Evolutionary conservation across 495 filamentous ascomycete genomes (phyloP).

Genomic region (Oidiodendron maius): DNA sequence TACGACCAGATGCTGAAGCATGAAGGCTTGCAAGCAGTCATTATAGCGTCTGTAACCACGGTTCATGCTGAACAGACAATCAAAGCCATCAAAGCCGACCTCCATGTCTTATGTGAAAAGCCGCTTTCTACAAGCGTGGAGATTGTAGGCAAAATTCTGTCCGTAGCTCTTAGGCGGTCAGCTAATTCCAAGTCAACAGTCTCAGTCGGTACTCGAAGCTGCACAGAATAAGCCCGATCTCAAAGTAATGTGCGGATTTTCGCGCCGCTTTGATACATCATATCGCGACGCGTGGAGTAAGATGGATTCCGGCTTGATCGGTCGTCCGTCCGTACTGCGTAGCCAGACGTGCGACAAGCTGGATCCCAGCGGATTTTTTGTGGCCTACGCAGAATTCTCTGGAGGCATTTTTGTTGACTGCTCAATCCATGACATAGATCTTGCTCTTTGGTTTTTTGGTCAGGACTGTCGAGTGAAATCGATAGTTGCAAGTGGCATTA

Average conservation of each 20-base stretch:
- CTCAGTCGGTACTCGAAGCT: constrained; percentile 33
- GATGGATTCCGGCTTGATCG: background rate
- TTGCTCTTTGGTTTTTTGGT: constrained; percentile 37
- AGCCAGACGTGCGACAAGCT: constrained; percentile 38
- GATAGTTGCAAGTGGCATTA: constrained; percentile 19
- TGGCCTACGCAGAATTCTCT: constrained; percentile 32
- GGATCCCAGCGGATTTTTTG: constrained; percentile 40
- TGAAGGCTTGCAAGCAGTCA: constrained; percentile 43
- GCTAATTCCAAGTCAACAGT: constrained; percentile 9
- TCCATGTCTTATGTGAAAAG: constrained; percentile 38
- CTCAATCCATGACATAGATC: constrained; percentile 42
- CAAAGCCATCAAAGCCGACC: constrained; percentile 28
- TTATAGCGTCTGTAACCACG: constrained; percentile 43
- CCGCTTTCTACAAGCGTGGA: constrained; percentile 29
- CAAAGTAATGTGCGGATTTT: constrained; percentile 36
- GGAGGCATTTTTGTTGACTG: constrained; percentile 44
- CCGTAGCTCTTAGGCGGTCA: background rate
- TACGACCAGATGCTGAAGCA: constrained; percentile 51
- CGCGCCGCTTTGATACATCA: constrained; percentile 33
- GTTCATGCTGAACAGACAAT: constrained; percentile 45
- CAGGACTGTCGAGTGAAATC: constrained; percentile 23
- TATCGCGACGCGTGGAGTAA: constrained; percentile 26
- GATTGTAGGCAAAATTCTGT: background rate
- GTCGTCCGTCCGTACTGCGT: constrained; percentile 31
- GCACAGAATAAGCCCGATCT: constrained; percentile 26